Conservation (phyloP, 371 early-diverging fungal species). For the Parasitella parasitica region DNA sequence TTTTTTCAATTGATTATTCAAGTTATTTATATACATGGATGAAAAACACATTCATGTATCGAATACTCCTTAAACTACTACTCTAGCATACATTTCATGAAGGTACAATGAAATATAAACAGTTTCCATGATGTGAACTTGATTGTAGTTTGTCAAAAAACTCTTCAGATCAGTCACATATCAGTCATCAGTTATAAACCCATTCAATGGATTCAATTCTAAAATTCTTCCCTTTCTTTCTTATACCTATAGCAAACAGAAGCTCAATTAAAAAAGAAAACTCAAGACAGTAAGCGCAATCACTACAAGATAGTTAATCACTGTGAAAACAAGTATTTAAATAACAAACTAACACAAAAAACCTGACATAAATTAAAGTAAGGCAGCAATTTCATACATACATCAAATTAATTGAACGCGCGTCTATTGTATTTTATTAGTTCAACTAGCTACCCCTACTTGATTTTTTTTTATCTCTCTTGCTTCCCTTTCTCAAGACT, state of each 20-base stretch:
- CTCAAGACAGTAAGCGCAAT: neutral
- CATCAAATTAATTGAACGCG: conserved; percentile 5
- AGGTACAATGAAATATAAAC: neutral
- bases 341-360: conserved; percentile 43
- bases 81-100: neutral
- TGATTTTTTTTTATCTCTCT: conserved; percentile 2
- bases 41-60: neutral
- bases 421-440: neutral
- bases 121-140: neutral
- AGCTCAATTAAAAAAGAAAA: neutral
- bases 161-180: neutral
- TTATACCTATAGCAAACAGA: neutral
- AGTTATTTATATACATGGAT: neutral
- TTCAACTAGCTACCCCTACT: neutral
- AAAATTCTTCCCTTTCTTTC: neutral
- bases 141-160: neutral
- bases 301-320: neutral
- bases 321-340: neutral
- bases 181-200: neutral
- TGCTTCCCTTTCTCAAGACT: neutral
- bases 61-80: neutral
- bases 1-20: neutral
- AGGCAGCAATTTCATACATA: neutral
- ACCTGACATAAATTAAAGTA: neutral
- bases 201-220: neutral